phyloP scores from a whole-genome alignment of 1,139 yeast genomes.

The Magnusiomyces sp. region DNA sequence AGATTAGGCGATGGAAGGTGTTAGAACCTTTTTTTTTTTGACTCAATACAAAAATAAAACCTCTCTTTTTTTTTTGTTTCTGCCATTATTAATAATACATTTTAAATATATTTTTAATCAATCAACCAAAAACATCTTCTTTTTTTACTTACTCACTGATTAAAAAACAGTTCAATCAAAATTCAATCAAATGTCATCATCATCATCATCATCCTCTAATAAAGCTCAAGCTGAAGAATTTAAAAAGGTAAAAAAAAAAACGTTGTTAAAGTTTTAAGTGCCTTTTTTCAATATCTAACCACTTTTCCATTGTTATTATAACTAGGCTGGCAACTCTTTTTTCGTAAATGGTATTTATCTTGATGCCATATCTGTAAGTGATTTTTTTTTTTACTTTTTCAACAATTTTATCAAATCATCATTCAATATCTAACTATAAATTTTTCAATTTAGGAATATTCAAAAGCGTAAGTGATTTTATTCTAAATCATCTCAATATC shows the following conservation, averaged over 20 bases:
- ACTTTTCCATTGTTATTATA: not conserved
- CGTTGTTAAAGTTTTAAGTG: not conserved
- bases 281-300: not conserved
- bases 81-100: no score
- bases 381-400: not conserved
- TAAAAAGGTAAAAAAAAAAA: conserved; percentile 5
- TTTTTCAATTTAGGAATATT: conserved; percentile 19
- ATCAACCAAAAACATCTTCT: no score
- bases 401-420: no score
- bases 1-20: not conserved
- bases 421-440: not conserved
- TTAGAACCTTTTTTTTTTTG: not conserved
- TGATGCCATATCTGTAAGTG: conserved; percentile 28
- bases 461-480: conserved; percentile 22
- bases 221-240: conserved; percentile 12
- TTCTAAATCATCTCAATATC: not conserved
- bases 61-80: no score
- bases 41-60: no score
- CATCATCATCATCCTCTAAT: no score
- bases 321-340: conserved; percentile 25
- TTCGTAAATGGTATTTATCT: conserved; percentile 34
- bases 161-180: no score
- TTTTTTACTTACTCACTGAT: no score
- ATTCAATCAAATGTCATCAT: no score
- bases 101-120: no score